Conservation (phyloP, 1,139 yeast species). For the Lodderomyces metapsilosis region DNA sequence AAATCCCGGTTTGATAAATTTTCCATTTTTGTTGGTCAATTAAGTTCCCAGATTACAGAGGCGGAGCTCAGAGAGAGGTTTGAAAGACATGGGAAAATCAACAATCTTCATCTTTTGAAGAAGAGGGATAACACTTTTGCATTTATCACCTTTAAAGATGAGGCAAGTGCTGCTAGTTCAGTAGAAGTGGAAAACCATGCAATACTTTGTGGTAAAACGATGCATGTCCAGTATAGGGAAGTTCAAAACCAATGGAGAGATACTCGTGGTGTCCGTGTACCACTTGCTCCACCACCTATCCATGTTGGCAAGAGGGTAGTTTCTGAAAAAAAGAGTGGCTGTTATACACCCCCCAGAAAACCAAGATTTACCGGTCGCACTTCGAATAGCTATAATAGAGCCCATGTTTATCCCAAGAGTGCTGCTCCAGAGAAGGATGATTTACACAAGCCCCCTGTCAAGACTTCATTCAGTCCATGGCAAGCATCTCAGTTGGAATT, state of each 20-base stretch:
- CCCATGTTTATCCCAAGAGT: conserved; percentile 2
- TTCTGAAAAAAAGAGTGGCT: not conserved
- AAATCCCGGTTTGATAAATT: conserved; percentile 53
- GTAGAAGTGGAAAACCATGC: conserved; percentile 82
- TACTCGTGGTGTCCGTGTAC: conserved; percentile 23
- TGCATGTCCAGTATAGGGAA: conserved; percentile 83
- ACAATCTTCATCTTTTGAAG: conserved; percentile 49
- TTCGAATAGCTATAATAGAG: conserved; percentile 15
- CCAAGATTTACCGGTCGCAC: conserved; percentile 15
- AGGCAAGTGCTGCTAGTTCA: conserved; percentile 78
- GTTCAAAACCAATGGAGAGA: conserved; percentile 27
- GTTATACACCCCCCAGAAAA: conserved; percentile 5
- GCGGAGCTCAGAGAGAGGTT: conserved; percentile 58
- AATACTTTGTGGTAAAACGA: conserved; percentile 65
- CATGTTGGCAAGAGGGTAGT: conserved; percentile 45
- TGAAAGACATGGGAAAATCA: conserved; percentile 64
- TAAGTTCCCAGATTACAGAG: conserved; percentile 53
- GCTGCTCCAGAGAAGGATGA: not conserved
- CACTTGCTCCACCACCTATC: conserved; percentile 75
- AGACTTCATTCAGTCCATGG: conserved; percentile 6
- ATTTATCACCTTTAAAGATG: conserved; percentile 61
- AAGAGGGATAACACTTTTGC: conserved; percentile 62
- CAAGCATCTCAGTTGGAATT: conserved; percentile 11
- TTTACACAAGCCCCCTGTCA: not conserved
- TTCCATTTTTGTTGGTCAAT: conserved; percentile 77